Percentiles rank a stretch among this genome's conserved stretches.
These are phyloP conservation scores for Russula emetica DNA, from an alignment of 768 basidiomycete genomes.

Conservation along the genomic window DNA sequence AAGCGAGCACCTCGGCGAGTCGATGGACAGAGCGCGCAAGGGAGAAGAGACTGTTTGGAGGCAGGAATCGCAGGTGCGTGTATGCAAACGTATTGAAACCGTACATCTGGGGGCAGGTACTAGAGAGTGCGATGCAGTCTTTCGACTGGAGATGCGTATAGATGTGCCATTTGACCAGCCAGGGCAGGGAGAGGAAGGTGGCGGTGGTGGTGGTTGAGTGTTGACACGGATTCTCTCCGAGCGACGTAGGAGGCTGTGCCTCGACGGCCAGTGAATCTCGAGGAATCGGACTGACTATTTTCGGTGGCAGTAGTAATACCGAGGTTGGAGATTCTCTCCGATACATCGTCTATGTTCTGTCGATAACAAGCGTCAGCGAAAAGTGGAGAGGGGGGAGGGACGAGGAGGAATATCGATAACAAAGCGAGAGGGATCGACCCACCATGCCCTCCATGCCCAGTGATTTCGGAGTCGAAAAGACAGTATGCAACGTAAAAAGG, in stretches of 20 bases:
- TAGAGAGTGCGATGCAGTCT: conserved; percentile 16
- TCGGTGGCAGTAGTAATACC: neutral
- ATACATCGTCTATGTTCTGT: conserved; percentile 13
- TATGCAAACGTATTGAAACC: conserved; percentile 12
- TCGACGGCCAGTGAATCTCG: neutral
- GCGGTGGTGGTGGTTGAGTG: neutral
- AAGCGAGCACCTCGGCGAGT: conserved; percentile 6
- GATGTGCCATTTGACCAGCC: conserved; percentile 7
- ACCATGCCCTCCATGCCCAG: conserved; percentile 9
- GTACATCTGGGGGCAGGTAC: conserved; percentile 20
- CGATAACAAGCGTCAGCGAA: neutral
- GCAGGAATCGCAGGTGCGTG: conserved; percentile 19
- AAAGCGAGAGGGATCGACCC: neutral
- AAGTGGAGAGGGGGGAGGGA: neutral
- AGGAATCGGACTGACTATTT: neutral
- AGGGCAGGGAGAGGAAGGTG: conserved; percentile 14
- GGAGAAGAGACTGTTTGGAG: conserved; percentile 16
- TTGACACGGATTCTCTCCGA: neutral
- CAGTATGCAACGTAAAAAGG: neutral
- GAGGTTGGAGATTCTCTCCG: conserved; percentile 5
- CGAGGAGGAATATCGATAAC: neutral
- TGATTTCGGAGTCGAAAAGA: neutral
- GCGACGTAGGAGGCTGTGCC: neutral
- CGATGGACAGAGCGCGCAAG: conserved; percentile 6
- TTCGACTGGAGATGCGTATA: conserved; percentile 6